Percentiles rank a stretch among this genome's conserved stretches.
Evolutionary conservation across 2,329 filamentous ascomycete genomes (phyloP).

Genomic region (Calonectria hongkongensis): DNA sequence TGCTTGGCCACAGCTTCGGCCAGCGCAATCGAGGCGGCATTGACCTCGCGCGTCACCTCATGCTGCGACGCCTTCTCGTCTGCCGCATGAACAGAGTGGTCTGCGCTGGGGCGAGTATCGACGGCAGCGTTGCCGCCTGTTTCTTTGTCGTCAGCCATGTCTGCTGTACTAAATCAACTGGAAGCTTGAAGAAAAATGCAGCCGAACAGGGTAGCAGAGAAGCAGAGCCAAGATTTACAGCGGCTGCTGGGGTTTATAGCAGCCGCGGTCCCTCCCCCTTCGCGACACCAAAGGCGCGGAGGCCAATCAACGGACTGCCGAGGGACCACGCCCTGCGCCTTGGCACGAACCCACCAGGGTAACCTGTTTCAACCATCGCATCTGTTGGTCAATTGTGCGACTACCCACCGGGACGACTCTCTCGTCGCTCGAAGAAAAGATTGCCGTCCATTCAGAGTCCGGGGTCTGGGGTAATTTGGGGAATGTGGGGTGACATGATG

Average conservation of each 20-base stretch:
- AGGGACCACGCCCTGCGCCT: constrained; percentile 1
- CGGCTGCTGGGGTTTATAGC: constrained; percentile 18
- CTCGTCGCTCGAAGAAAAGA: background rate
- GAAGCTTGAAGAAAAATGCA: background rate
- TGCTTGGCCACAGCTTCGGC: constrained; percentile 36
- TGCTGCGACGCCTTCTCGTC: constrained; percentile 7
- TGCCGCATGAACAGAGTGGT: background rate
- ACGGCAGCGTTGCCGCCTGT: background rate
- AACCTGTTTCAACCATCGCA: background rate
- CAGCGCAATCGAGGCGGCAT: constrained; percentile 34
- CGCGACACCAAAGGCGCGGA: background rate
- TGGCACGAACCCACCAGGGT: constrained; percentile 10
- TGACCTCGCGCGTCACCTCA: constrained; percentile 21
- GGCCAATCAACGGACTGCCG: constrained; percentile 7
- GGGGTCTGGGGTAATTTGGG: constrained; percentile 33
- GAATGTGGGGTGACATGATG: constrained; percentile 25
- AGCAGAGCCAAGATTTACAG: constrained; percentile 14
- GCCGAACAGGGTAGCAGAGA: constrained; percentile 11
- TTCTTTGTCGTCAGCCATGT: constrained; percentile 11
- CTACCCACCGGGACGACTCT: background rate
- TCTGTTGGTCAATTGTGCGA: constrained; percentile 15
- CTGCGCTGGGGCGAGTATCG: background rate
- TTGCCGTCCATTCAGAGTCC: constrained; percentile 24
- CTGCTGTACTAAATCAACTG: background rate
- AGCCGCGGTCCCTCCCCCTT: background rate